Base-by-base conservation (phyloP, 2,329 filamentous ascomycete species). In the Davidsoniella eucalypti region DNA sequence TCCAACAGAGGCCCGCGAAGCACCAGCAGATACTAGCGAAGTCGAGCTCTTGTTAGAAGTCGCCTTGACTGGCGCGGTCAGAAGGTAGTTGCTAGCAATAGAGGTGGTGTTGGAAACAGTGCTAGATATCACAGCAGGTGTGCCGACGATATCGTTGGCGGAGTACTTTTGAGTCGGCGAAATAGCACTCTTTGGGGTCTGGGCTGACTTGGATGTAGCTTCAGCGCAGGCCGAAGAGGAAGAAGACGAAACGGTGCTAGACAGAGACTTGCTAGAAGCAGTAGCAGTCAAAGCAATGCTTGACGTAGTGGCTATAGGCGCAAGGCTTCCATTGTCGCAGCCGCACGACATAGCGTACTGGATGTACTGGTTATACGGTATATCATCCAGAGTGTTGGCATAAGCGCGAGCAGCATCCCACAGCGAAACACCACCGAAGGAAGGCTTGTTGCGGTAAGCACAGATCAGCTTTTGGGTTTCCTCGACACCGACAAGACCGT, bases 341-440 rank as follows among this genome's bases (percentile, higher is more conserved):
- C 63, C 66, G 44, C 63, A 64, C 52, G 59, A 50, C 44, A 70
- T 59, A 8, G 64, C 63, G 40, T 67, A 63, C 23, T 63, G 55
- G 25, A 64, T 60, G 40, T 62, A 58, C 44, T 67, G 54, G 53
- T 65, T 61, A 54, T 64, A 71, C 21, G 54, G 56, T 57, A 67
- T 64, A 42, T 61, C 63, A 16, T 57, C 40, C 40, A 60, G 54
- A 4, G 56, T 12, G 55, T 68, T 67, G 1, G 47, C 44, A 8
- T 56, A 57, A 18, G 62, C 66, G 5, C 59, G 60, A 26, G 60
- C 63, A 21, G 66, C 61, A 47, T 72, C 69, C 67, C 67, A 71
- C 17, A 72, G 56, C 43, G 68, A 69, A 44, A 71, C 58, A 56
- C 69, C 69, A 14, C 66, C 69, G 50, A 70, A 71, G 54, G 65